Evolutionary conservation across 768 basidiomycete species (phyloP).

Genomic region (Tulasnella sp.): DNA sequence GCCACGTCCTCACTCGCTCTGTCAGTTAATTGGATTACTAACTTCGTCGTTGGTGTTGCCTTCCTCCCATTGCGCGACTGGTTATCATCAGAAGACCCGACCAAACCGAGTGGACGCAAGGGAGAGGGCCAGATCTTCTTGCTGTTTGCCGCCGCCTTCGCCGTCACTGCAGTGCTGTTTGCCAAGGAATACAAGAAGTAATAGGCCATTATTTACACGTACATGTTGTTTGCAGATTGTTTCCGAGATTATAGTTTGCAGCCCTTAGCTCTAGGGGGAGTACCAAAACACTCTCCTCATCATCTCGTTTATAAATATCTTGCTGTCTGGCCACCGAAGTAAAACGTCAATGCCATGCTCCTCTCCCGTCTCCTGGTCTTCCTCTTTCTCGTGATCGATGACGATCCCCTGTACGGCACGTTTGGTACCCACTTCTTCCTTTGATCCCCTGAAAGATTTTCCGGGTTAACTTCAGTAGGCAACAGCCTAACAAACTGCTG

Average conservation of each 20-base stretch:
- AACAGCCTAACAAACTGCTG: background rate
- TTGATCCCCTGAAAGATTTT: background rate
- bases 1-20: slow-evolving; percentile 35
- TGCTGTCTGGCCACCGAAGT: slow-evolving; percentile 15
- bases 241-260: background rate
- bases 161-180: background rate
- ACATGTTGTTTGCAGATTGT: background rate
- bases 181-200: slow-evolving; percentile 1
- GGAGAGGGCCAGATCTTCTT: slow-evolving; percentile 20
- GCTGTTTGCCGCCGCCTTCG: slow-evolving; percentile 15
- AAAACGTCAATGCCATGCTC: slow-evolving; percentile 25
- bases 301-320: slow-evolving; percentile 23
- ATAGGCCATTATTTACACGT: background rate
- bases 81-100: slow-evolving; percentile 37
- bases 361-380: background rate
- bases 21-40: slow-evolving; percentile 54
- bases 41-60: slow-evolving; percentile 76
- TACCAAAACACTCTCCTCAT: slow-evolving; percentile 22
- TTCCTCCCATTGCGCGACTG: slow-evolving; percentile 81
- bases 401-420: slow-evolving; percentile 25
- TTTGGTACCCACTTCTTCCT: slow-evolving; percentile 20
- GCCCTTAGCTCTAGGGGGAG: background rate
- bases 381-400: background rate
- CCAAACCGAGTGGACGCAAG: slow-evolving; percentile 1
- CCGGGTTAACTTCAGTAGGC: background rate